Evolutionary conservation across 2,329 filamentous ascomycete species (phyloP).

Genomic region (Ophiostoma pallidulum): DNA sequence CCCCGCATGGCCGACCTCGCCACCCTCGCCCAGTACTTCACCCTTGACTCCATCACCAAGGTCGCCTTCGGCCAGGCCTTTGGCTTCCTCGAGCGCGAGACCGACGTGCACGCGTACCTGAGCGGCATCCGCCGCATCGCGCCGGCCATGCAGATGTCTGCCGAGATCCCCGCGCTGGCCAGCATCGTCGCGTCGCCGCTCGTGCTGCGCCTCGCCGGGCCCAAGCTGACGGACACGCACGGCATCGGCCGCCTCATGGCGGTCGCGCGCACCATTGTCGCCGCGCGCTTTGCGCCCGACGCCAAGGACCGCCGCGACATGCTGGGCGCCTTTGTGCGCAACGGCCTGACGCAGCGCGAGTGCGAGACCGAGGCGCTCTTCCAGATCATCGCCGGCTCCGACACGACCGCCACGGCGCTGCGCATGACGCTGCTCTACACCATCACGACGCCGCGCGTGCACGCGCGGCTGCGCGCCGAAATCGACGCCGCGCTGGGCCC

Average conservation of each 20-base stretch:
- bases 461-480: slow-evolving; percentile 22
- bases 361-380: slow-evolving; percentile 36
- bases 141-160: slow-evolving; percentile 30
- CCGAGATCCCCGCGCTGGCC: slow-evolving; percentile 29
- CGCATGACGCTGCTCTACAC: slow-evolving; percentile 21
- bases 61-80: slow-evolving; percentile 38
- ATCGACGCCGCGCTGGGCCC: slow-evolving; percentile 26
- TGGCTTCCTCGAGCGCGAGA: slow-evolving; percentile 33
- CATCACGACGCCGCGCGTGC: slow-evolving; percentile 19
- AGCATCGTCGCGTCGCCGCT: slow-evolving; percentile 15
- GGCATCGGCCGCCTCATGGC: slow-evolving; percentile 22
- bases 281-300: slow-evolving; percentile 10
- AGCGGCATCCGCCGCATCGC: slow-evolving; percentile 29
- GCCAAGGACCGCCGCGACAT: slow-evolving; percentile 13
- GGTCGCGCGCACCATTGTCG: slow-evolving; percentile 18
- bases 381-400: slow-evolving; percentile 27
- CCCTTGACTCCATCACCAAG: slow-evolving; percentile 40
- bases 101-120: slow-evolving; percentile 36
- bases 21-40: slow-evolving; percentile 36
- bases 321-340: slow-evolving; percentile 30
- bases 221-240: slow-evolving; percentile 19
- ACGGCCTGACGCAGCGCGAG: slow-evolving; percentile 30
- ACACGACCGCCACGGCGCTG: slow-evolving; percentile 24
- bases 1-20: slow-evolving; percentile 42
- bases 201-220: slow-evolving; percentile 28